Evolutionary conservation across 139 green algal genomes (phyloP), one percentile per base, ranked within the genome.

Genomic region (Picochlorum sp.): DNA sequence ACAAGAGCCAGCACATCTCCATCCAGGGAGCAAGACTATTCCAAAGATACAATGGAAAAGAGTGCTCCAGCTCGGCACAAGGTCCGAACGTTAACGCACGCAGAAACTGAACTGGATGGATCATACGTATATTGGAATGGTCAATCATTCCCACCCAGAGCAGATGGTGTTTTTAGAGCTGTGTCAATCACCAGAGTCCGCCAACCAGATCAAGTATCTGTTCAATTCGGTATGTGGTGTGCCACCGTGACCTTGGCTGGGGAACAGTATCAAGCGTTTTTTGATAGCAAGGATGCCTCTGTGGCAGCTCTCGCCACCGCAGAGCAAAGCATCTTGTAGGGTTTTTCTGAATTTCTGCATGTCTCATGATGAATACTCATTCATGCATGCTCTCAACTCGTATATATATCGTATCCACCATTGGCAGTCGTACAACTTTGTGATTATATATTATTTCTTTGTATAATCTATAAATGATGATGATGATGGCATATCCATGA

Each of bases 81-180:
- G 24, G 63, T 55, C 34, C 75, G 83, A 66, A 44, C 45, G 57
- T 80, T 81, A 44, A 74, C 69, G 3, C 52, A 78, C 83, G 68
- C 73, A 68, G 65, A 76, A 79, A 54, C 15, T 49, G 20, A 18
- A 5, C 13, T 51, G 18, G 18, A 41, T 15, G 16, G 55, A 10
- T 45, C 24, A 23, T 61, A 73, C 10, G 21, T 24, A 31, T 73
- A 73, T 16, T 73, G 67, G 67, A 58, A 44, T 26, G 54, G 57
- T 9, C 62, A 61, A 28, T 73, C 63, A 57, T 50, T 60, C 30
- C 74, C 75, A 18, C 15, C 56, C 6, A 60, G 66, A 9, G 45
- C 41, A 14, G 77, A 83, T 57, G 77, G 77, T 24, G 74, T 83
- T 37, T 83, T 83, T 47, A 57, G 77, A 8, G 70, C 77, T 23